Evolutionary conservation across 495 filamentous ascomycete species (phyloP).

Genomic region (Chaetomium cochliodes): DNA sequence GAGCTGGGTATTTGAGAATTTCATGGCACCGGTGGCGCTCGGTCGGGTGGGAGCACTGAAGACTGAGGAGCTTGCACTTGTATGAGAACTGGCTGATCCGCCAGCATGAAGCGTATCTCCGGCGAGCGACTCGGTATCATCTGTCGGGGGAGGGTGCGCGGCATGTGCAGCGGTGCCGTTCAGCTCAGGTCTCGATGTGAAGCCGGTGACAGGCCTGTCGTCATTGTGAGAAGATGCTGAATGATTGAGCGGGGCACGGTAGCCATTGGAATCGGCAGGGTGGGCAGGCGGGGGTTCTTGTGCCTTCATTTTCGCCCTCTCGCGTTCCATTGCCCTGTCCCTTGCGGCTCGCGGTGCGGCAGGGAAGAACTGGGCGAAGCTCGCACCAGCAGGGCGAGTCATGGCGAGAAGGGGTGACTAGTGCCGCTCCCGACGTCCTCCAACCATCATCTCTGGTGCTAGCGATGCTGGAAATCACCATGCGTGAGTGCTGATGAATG

Average conservation of each 20-base stretch:
- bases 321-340: slow-evolving; percentile 56
- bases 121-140: slow-evolving; percentile 58
- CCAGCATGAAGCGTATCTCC: slow-evolving; percentile 63
- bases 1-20: slow-evolving; percentile 52
- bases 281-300: slow-evolving; percentile 35
- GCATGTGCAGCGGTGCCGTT: slow-evolving; percentile 42
- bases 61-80: slow-evolving; percentile 63
- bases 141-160: slow-evolving; percentile 40
- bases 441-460: slow-evolving; percentile 55
- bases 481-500: slow-evolving; percentile 37
- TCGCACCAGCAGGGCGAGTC: slow-evolving; percentile 75
- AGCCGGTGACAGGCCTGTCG: slow-evolving; percentile 20
- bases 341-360: slow-evolving; percentile 66
- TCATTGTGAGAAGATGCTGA: slow-evolving; percentile 21
- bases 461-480: slow-evolving; percentile 41
- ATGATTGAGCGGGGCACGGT: slow-evolving; percentile 23
- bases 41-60: slow-evolving; percentile 56
- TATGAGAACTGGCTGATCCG: slow-evolving; percentile 65
- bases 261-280: slow-evolving; percentile 29
- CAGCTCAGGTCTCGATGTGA: slow-evolving; percentile 27
- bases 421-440: slow-evolving; percentile 50
- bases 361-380: slow-evolving; percentile 89
- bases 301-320: slow-evolving; percentile 41
- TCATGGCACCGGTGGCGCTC: slow-evolving; percentile 50
- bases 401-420: slow-evolving; percentile 53